Base-by-base conservation (phyloP, 495 filamentous ascomycete species). In the Mycothermus thermophilus region DNA sequence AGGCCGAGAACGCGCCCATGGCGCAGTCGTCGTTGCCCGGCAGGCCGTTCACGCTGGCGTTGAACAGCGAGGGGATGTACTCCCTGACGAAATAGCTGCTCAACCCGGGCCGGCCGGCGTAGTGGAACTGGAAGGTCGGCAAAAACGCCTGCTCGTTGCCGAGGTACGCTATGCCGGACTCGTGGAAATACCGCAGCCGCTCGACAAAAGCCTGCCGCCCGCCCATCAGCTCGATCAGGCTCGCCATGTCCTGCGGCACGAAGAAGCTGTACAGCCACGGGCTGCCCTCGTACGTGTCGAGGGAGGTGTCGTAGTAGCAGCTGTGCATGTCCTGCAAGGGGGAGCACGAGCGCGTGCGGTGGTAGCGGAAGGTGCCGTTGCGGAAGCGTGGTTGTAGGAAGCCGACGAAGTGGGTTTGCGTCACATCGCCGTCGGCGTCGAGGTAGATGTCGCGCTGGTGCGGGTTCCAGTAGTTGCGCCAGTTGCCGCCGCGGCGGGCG, bases 21-120 rank as follows among this genome's bases (percentile, higher is more conserved):
- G 79, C 77, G 33, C 73, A 75, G 52, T 83, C 79, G 39, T 84
- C 79, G 51, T 83, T 83, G 0, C 79, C 79, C 2, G 79, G 78
- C 21, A 85, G 72, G 3, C 80, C 79, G 35, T 60, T 61, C 6
- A 68, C 45, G 2, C 66, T 69, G 3, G 65, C 66, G 51, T 79
- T 75, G 56, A 82, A 83, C 34, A 68, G 67, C 0, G 60, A 59
- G 0, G 80, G 78, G 40, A 85, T 77, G 50, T 82, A 83, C 36
- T 44, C 59, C 42, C 79, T 75, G 6, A 65, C 60, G 42, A 72
- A 75, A 38, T 67, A 62, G 5, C 69, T 60, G 8, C 74, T 79
- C 1, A 81, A 59, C 0, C 54, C 79, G 0, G 79, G 80, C 0
- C 79, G 63, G 5, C 72, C 77, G 1, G 67, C 69, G 52, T 83